Evolutionary conservation across 306 rosid genomes (phyloP).

Genomic region (Quercus gilva): DNA sequence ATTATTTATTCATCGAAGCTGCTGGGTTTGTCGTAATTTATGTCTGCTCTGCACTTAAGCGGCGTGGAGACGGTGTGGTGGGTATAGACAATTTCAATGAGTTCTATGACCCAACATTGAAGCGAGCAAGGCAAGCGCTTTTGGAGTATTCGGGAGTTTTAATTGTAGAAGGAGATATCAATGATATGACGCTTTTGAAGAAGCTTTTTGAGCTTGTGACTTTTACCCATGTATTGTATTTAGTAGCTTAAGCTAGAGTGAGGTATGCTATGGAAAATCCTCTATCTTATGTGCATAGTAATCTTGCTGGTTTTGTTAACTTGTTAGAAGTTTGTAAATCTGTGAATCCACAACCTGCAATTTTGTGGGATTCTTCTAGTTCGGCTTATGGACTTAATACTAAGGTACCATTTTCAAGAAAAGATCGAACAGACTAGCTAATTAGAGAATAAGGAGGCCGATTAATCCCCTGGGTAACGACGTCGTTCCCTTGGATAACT

Average conservation of each 20-base stretch:
- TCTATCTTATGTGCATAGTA: slow-evolving; percentile 89
- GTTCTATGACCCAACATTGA: slow-evolving; percentile 79
- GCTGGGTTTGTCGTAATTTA: slow-evolving; percentile 86
- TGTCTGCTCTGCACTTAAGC: slow-evolving; percentile 77
- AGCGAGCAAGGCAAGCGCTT: slow-evolving; percentile 74
- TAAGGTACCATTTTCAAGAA: no score
- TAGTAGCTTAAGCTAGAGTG: slow-evolving; percentile 97
- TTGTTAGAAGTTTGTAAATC: slow-evolving; percentile 73
- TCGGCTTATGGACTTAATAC: no score
- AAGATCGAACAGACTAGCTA: no score
- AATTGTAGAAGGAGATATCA: slow-evolving; percentile 90
- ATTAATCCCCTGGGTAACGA: no score
- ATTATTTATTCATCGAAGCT: slow-evolving; percentile 51
- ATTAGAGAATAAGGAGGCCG: no score
- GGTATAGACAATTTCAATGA: slow-evolving; percentile 82
- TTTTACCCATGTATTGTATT: slow-evolving; percentile 93
- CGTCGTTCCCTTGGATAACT: no score
- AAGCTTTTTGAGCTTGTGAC: slow-evolving; percentile 93
- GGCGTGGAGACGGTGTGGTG: slow-evolving; percentile 76
- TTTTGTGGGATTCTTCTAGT: no score
- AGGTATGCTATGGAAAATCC: slow-evolving; percentile 99
- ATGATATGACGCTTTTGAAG: slow-evolving; percentile 60
- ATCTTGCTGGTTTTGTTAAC: slow-evolving; percentile 86
- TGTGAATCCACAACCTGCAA: no score
- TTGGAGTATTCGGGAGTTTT: slow-evolving; percentile 76